phyloP scores from a whole-genome alignment of 805 yeast genomes.

The Suhomyces sp. region DNA sequence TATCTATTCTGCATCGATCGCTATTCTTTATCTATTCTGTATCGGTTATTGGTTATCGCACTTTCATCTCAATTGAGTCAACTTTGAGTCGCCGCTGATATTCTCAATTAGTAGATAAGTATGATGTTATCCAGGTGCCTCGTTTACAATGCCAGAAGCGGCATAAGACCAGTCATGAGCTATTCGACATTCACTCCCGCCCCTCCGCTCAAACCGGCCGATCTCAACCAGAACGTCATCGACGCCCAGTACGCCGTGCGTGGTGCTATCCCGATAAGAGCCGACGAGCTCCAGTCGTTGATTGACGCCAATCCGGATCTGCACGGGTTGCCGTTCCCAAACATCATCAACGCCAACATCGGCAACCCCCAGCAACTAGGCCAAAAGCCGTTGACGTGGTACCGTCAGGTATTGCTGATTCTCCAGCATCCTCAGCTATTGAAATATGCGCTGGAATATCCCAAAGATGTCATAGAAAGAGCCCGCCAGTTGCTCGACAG shows the following conservation, averaged over 20 bases:
- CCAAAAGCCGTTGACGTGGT: conserved; percentile 93
- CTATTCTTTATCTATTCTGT: too few species aligned
- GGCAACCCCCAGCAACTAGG: conserved; percentile 98
- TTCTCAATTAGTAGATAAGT: not conserved
- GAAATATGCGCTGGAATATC: conserved; percentile 36
- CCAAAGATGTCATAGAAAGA: conserved; percentile 70
- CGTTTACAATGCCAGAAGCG: not conserved
- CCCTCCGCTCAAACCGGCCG: conserved; percentile 24
- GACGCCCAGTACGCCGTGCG: conserved; percentile 95
- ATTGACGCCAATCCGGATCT: conserved; percentile 49
- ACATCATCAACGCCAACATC: conserved; percentile 85
- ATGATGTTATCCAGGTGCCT: not conserved
- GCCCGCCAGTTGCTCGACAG: conserved; percentile 59
- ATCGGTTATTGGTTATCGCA: not conserved
- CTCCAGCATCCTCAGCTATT: conserved; percentile 77
- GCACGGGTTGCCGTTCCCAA: conserved; percentile 66
- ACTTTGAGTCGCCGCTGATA: not conserved
- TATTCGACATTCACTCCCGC: conserved; percentile 18
- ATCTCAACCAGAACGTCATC: conserved; percentile 70
- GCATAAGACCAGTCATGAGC: not conserved
- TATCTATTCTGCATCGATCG: not conserved
- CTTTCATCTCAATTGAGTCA: not conserved
- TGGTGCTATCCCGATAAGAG: conserved; percentile 89
- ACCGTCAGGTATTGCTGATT: conserved; percentile 83
- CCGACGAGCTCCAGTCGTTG: conserved; percentile 72